Evolutionary conservation across 345 rosid species (phyloP).

Genomic region (Garcia nutans): DNA sequence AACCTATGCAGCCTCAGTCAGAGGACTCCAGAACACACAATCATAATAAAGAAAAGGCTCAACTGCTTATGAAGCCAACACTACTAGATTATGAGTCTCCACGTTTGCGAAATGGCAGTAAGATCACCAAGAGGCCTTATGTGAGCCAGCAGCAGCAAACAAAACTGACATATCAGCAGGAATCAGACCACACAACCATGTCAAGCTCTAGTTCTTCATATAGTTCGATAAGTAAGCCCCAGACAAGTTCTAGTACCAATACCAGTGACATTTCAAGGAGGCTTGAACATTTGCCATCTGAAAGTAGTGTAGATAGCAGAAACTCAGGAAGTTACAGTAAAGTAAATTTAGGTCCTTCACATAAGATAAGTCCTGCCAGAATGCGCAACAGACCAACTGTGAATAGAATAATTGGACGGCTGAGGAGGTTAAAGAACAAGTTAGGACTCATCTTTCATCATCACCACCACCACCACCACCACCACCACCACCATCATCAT

Average conservation of each 20-base stretch:
- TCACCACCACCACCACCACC: conserved; percentile 67
- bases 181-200: not conserved
- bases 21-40: not conserved
- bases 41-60: not conserved
- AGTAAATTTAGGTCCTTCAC: not conserved
- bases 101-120: not conserved
- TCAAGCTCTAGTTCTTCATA: conserved; percentile 6
- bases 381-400: not conserved
- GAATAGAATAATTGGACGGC: conserved; percentile 32
- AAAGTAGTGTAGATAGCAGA: not conserved
- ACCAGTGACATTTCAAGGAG: not conserved
- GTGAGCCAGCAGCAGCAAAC: not conserved
- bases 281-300: not conserved
- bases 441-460: conserved; percentile 57
- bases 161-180: not conserved
- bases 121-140: not conserved
- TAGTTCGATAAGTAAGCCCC: not conserved
- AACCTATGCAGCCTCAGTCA: not conserved
- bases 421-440: conserved; percentile 58
- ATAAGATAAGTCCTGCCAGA: not conserved
- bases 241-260: not conserved
- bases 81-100: conserved; percentile 11
- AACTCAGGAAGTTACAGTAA: not conserved
- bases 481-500: conserved; percentile 40
- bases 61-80: not conserved